A percentile compares a stretch with the other conserved stretches of the same genome.
phyloP scores from a whole-genome alignment of 352 stramenopile species.

The Globisporangium alternatum region DNA sequence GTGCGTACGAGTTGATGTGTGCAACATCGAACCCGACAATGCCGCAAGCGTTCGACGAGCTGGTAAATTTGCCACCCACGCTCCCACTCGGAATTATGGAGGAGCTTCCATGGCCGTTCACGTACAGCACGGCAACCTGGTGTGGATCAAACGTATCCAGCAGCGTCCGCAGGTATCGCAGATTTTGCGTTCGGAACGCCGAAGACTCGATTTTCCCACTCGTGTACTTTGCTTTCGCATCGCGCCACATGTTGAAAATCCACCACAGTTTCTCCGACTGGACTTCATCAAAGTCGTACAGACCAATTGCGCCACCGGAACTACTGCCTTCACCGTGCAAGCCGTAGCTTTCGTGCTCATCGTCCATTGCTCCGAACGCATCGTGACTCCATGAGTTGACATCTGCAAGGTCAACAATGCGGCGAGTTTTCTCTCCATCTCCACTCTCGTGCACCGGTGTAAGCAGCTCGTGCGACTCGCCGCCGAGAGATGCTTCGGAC shows the following conservation, averaged over 20 bases:
- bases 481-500: constrained; percentile 4
- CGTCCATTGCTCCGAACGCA: constrained; percentile 23
- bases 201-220: constrained; percentile 69
- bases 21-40: constrained; percentile 79
- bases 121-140: constrained; percentile 75
- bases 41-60: constrained; percentile 28
- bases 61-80: constrained; percentile 15
- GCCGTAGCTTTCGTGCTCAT: constrained; percentile 25
- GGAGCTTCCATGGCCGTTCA: constrained; percentile 21
- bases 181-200: constrained; percentile 60
- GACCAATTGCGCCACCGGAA: constrained; percentile 49
- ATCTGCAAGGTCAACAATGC: constrained; percentile 64
- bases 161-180: constrained; percentile 64
- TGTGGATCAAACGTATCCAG: constrained; percentile 77
- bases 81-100: constrained; percentile 29
- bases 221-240: constrained; percentile 65
- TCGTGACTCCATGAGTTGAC: constrained; percentile 33
- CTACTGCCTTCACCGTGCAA: constrained; percentile 45
- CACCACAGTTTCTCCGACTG: constrained; percentile 80
- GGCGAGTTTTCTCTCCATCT: background rate
- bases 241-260: constrained; percentile 76
- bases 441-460: constrained; percentile 25
- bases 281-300: constrained; percentile 82
- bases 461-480: constrained; percentile 18
- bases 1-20: constrained; percentile 68